A percentile compares a stretch with the other conserved stretches of the same genome.
phyloP scores from a whole-genome alignment of 805 yeast genomes.

The Cyberlindnera sargentensis region DNA sequence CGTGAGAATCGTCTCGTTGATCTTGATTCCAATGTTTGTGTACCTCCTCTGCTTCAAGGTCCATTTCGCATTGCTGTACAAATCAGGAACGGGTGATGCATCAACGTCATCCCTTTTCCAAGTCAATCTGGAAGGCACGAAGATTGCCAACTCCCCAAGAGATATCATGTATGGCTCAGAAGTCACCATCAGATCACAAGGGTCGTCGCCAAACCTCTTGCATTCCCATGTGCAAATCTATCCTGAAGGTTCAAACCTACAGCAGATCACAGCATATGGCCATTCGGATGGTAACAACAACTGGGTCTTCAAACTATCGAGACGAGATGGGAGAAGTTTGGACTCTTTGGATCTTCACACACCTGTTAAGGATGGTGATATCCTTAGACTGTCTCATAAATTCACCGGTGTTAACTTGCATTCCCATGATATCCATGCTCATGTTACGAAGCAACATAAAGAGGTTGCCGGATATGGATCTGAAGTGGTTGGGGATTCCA shows the following conservation, averaged over 20 bases:
- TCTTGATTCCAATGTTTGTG: conserved; percentile 54
- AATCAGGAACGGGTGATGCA: conserved; percentile 74
- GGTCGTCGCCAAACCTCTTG: conserved; percentile 63
- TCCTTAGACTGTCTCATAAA: conserved; percentile 55
- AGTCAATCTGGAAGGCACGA: conserved; percentile 64
- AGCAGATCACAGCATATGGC: conserved; percentile 74
- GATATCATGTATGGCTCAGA: conserved; percentile 51
- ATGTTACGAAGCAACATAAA: conserved; percentile 52
- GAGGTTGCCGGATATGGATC: conserved; percentile 84
- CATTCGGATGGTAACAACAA: conserved; percentile 69
- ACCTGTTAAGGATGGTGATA: conserved; percentile 47
- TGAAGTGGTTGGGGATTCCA: conserved; percentile 54
- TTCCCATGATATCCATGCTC: conserved; percentile 61
- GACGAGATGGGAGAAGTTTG: conserved; percentile 38
- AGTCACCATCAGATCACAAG: conserved; percentile 49
- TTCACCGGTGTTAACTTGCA: conserved; percentile 62
- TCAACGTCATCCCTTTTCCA: conserved; percentile 77
- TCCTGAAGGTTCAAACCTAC: conserved; percentile 74
- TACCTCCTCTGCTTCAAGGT: conserved; percentile 64
- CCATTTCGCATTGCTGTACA: conserved; percentile 66
- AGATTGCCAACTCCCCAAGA: conserved; percentile 59
- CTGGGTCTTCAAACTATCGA: conserved; percentile 50
- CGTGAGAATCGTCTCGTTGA: conserved; percentile 55
- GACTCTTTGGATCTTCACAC: conserved; percentile 21
- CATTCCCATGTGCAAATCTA: conserved; percentile 70